Evolutionary conservation across 1,284 basidiomycete genomes (phyloP).

Genomic region (Microstroma glucosiphilum): DNA sequence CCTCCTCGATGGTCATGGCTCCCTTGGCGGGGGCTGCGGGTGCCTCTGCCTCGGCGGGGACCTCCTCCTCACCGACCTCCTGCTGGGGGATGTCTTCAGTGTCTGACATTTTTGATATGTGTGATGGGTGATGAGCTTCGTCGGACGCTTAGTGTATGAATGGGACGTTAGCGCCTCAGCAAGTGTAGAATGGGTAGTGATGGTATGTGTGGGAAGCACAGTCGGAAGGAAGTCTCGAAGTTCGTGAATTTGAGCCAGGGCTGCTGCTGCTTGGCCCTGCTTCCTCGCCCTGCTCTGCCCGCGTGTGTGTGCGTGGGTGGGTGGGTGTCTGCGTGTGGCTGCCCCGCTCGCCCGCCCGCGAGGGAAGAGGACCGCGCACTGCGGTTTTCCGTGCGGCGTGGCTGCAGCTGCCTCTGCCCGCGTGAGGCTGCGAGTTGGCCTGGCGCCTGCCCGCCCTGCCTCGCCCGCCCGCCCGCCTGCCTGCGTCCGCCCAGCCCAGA

Average conservation of each 20-base stretch:
- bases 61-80: conserved; percentile 51
- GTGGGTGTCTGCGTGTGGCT: too few species aligned
- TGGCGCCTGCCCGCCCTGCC: too few species aligned
- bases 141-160: conserved; percentile 38
- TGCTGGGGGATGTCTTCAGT: conserved; percentile 43
- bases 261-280: too few species aligned
- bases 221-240: too few species aligned
- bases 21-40: conserved; percentile 65
- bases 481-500: not conserved
- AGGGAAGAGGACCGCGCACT: too few species aligned
- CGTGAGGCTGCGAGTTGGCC: too few species aligned
- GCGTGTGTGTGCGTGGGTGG: too few species aligned
- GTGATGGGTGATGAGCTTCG: conserved; percentile 35
- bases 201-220: not conserved
- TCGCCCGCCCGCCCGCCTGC: not conserved
- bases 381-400: too few species aligned
- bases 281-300: too few species aligned
- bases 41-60: conserved; percentile 60
- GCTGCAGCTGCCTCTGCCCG: too few species aligned
- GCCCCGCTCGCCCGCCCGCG: too few species aligned
- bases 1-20: conserved; percentile 93
- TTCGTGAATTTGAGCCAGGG: too few species aligned
- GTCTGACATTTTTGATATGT: conserved; percentile 45
- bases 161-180: conserved; percentile 11
- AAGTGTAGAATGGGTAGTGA: not conserved